These are phyloP conservation scores for Pythium pyrilobum DNA, from an alignment of 352 stramenopile species.

Conservation along the genomic window DNA sequence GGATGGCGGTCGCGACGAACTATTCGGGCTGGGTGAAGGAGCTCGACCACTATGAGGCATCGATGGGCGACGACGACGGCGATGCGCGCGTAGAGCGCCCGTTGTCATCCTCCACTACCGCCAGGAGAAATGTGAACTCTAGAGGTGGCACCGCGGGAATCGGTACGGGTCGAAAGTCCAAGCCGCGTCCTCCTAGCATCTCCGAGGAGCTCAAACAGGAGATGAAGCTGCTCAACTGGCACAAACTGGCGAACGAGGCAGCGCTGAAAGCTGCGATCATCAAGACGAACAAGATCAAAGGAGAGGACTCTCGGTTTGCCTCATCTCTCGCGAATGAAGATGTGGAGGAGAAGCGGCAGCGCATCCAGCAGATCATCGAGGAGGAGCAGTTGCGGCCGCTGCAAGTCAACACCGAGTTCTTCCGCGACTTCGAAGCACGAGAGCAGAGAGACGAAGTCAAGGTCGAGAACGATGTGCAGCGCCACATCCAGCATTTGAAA, in stretches of 20 bases:
- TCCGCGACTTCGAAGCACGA: conserved; percentile 73
- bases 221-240: conserved; percentile 93
- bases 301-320: conserved; percentile 54
- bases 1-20: conserved; percentile 24
- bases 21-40: conserved; percentile 53
- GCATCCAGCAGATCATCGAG: conserved; percentile 90
- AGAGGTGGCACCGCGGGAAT: conserved; percentile 9
- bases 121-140: neutral
- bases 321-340: conserved; percentile 43
- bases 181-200: conserved; percentile 16
- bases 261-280: conserved; percentile 89
- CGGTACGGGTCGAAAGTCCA: conserved; percentile 21
- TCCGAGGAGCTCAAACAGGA: conserved; percentile 87
- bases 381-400: conserved; percentile 89
- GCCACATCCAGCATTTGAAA: conserved; percentile 83
- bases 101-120: neutral
- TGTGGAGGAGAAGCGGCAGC: conserved; percentile 77
- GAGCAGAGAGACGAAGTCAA: conserved; percentile 58
- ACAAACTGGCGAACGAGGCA: conserved; percentile 93
- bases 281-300: conserved; percentile 85
- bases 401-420: conserved; percentile 87
- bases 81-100: conserved; percentile 25
- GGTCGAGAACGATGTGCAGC: conserved; percentile 83
- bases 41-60: conserved; percentile 46
- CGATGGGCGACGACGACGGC: conserved; percentile 18